These are phyloP conservation scores for Neoboletus magnificus DNA, from an alignment of 768 basidiomycete species.

Conservation along the genomic window DNA sequence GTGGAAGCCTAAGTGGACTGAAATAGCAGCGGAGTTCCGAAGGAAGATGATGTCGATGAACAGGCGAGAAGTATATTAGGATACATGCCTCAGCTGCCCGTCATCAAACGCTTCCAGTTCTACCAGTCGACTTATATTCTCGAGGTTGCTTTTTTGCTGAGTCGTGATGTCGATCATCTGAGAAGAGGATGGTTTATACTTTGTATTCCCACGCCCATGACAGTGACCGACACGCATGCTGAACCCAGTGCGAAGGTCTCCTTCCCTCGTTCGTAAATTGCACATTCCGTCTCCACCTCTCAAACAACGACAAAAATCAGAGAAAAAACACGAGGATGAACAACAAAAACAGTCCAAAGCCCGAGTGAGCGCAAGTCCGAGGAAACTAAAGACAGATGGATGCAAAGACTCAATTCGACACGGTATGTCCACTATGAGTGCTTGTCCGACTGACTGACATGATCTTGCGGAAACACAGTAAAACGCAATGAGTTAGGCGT, in stretches of 20 bases:
- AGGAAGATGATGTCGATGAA: neutral
- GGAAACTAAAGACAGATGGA: neutral
- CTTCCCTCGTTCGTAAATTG: constrained; percentile 12
- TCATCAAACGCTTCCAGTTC: too few relatives aligned
- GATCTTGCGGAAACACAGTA: constrained; percentile 33
- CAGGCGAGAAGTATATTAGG: neutral
- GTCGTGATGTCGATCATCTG: too few relatives aligned
- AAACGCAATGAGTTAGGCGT: constrained; percentile 90
- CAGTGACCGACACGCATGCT: constrained; percentile 13
- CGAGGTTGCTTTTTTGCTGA: neutral
- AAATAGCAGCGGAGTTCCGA: too few relatives aligned
- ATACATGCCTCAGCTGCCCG: neutral
- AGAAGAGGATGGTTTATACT: neutral
- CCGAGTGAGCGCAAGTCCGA: neutral
- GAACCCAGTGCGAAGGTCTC: constrained; percentile 13
- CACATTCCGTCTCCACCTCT: constrained; percentile 9
- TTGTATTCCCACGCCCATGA: constrained; percentile 7
- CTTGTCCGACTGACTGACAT: neutral
- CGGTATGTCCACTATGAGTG: constrained; percentile 1
- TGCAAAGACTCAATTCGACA: neutral
- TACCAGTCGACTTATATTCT: neutral
- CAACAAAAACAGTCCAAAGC: neutral
- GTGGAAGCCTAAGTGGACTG: too few relatives aligned
- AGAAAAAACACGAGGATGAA: neutral
- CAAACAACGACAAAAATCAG: constrained; percentile 14